Evolutionary conservation across 2,329 filamentous ascomycete species (phyloP), one percentile per base, ranked within the genome.

Genomic region (Aspergillus sp.): DNA sequence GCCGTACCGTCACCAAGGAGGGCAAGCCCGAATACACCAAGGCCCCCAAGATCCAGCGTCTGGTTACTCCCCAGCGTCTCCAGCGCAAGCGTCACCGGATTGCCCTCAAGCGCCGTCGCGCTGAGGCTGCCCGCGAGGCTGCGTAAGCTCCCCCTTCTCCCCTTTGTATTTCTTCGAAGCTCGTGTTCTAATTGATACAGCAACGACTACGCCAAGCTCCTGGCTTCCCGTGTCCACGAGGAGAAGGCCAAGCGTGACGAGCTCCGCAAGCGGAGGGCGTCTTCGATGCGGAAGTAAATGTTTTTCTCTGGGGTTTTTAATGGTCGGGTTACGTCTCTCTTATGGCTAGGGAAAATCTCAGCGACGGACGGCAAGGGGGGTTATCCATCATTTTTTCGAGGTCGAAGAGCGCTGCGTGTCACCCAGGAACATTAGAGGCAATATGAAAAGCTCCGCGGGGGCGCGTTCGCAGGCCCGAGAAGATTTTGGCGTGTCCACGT

Each of bases 21-120:
- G 93, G 91, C 81, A 95, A 94, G 83, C 88, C 90, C 82, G 81
- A 92, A 71, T 97, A 97, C 88, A 96, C 93, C 88, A 99, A 99
- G 90, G 94, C 94, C 72, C 94, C 94, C 79, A 95, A 93, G 86
- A 99, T 99, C 82, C 94, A 99, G 87, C 90, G 94, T 78, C 90
- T 99, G 71, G 91, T 99, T 72, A 99, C 94, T 74, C 94, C 94
- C 78, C 94, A 97, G 83, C 94, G 94, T 79, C 91, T 99, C 75
- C 94, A 99, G 86, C 94, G 96, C 89, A 99, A 97, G 90, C 91
- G 94, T 74, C 94, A 97, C 85, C 86, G 92, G 70, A 82, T 95
- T 73, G 93, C 94, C 73, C 88, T 99, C 82, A 99, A 99, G 91
- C 90, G 93, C 79, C 93, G 94, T 79, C 90, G 91, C 76, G 82